A percentile compares a stretch with the other conserved stretches of the same genome.
phyloP scores from a whole-genome alignment of 129 eudicot genomes.

The Helichrysum umbraculigerum region DNA sequence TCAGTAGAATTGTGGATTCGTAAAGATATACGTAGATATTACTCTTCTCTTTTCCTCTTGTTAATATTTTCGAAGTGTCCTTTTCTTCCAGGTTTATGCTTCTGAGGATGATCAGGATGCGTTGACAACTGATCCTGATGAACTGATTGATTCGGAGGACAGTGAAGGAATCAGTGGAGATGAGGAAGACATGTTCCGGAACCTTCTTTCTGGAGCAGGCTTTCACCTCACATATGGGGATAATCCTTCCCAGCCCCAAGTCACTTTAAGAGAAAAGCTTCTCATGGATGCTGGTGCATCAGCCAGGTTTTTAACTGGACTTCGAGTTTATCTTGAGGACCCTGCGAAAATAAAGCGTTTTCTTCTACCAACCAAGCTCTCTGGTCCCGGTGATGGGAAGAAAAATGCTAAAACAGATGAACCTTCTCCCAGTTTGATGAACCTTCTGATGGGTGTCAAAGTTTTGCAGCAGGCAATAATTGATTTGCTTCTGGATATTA shows the following conservation, averaged over 20 bases:
- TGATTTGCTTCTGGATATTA: constrained; percentile 93
- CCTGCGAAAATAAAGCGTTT: constrained; percentile 94
- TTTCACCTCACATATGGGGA: constrained; percentile 11
- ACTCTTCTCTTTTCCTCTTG: neutral
- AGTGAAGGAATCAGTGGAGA: constrained; percentile 95
- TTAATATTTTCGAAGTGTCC: neutral
- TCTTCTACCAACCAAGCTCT: constrained; percentile 64
- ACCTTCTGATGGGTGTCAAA: constrained; percentile 96
- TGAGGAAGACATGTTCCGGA: constrained; percentile 88
- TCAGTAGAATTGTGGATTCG: neutral
- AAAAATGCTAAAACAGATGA: constrained; percentile 61
- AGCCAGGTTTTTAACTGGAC: constrained; percentile 93
- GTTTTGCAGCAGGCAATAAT: constrained; percentile 93
- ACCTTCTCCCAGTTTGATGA: constrained; percentile 92
- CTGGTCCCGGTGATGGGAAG: constrained; percentile 37
- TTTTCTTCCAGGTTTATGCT: constrained; percentile 64
- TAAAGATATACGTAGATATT: neutral
- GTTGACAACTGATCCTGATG: constrained; percentile 93
- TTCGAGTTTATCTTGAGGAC: constrained; percentile 97
- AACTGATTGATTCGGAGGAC: constrained; percentile 94
- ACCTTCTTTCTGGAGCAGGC: constrained; percentile 85
- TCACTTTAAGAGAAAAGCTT: constrained; percentile 95
- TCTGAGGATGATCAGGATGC: constrained; percentile 79
- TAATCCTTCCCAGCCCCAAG: constrained; percentile 93
- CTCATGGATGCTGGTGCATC: constrained; percentile 98